These are phyloP conservation scores for Ochetophila trinervis DNA, from an alignment of 306 rosid genomes.

Conservation along the genomic window DNA sequence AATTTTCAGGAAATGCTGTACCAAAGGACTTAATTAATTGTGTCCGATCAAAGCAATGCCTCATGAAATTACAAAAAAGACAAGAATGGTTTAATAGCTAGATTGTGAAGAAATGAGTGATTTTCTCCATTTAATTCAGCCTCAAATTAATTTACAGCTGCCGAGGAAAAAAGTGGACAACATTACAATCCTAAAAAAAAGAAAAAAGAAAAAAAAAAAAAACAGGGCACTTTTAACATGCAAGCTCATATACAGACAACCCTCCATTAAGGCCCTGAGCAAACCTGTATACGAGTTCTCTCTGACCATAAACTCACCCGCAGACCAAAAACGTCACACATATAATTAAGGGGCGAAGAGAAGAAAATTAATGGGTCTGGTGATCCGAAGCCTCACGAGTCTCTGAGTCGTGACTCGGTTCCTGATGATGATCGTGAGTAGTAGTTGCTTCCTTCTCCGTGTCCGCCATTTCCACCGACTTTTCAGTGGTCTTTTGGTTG, in stretches of 20 bases:
- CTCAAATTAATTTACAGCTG: slow-evolving; percentile 69
- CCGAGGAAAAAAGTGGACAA: slow-evolving; percentile 29
- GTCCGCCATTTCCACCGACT: slow-evolving; percentile 36
- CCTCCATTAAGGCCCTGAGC: no score
- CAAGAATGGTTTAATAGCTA: not conserved
- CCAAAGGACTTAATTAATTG: no score
- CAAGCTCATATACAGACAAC: no score
- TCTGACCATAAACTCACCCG: no score
- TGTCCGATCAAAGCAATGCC: not conserved
- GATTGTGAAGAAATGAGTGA: not conserved
- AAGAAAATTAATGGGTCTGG: slow-evolving; percentile 11
- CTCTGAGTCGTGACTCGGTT: slow-evolving; percentile 21
- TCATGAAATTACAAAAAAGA: not conserved
- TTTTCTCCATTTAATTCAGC: slow-evolving; percentile 32
- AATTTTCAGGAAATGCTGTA: no score
- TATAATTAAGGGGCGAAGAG: no score
- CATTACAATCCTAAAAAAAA: no score
- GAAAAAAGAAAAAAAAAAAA: not conserved
- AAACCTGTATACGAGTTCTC: no score
- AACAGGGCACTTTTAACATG: not conserved
- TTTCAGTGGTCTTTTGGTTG: slow-evolving; percentile 31
- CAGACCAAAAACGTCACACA: no score
- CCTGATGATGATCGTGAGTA: not conserved
- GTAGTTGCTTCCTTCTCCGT: slow-evolving; percentile 21
- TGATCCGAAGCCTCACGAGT: slow-evolving; percentile 27